Base-by-base conservation (phyloP, 2,329 filamentous ascomycete genomes). In the Fusarium robinianum region DNA sequence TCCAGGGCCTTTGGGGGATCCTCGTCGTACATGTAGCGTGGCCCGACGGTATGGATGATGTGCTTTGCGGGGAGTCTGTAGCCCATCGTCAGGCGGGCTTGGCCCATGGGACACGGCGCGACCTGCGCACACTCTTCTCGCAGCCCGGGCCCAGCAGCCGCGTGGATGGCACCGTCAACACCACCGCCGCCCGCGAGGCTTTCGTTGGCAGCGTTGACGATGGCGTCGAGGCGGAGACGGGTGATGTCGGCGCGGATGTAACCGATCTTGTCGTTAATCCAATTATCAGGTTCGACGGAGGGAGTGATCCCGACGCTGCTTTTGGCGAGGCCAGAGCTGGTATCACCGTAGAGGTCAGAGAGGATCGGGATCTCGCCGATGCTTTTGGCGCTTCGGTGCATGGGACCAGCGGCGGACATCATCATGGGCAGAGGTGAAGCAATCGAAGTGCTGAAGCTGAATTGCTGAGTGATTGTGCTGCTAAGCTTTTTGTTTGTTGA, bases 21-120 rank as follows among this genome's bases (percentile, higher is more conserved):
- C 4, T 66, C 60, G 11, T 55, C 26, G 1, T 58, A 56, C 38
- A 71, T 56, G 67, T 91, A 96, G 19, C 95, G 69, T 0, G 94
- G 94, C 0, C 94, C 94, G 4, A 96, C 92, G 12, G 94, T 83
- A 67, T 97, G 94, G 41, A 97, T 95, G 56, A 97, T 80, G 53
- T 87, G 84, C 45, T 80, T 77, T 60, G 84, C 86, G 0, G 90
- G 90, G 16, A 97, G 73, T 0, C 81, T 61, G 67, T 94, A 90
- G 7, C 83, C 92, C 23, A 72, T 67, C 0, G 94, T 96, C 61
- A 96, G 90, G 66, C 92, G 92, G 17, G 90, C 88, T 17, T 79
- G 74, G 36, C 94, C 92, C 0, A 88, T 92, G 2, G 57, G 67
- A 66, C 91, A 96, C 36, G 90, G 88, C 33, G 76, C 64, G 3